Evolutionary conservation across 2,329 filamentous ascomycete species (phyloP).

Genomic region (Leptodontidium sp.): DNA sequence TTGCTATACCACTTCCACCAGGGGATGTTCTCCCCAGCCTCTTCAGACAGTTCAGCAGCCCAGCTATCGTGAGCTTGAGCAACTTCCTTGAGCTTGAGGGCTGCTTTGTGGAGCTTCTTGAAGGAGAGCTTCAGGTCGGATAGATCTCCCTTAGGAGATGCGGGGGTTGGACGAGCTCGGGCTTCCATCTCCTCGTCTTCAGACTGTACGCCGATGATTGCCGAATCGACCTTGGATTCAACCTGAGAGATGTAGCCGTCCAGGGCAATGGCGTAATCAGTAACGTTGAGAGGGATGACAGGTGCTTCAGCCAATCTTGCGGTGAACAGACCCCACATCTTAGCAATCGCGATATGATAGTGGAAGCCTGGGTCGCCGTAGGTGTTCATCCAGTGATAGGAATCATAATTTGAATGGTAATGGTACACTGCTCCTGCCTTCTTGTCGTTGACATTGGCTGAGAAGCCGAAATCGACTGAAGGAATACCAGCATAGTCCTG

Average conservation of each 20-base stretch:
- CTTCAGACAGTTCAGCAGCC: conserved; percentile 45
- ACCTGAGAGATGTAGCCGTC: conserved; percentile 44
- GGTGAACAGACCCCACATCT: conserved; percentile 59
- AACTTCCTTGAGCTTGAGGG: conserved; percentile 36
- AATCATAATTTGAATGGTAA: conserved; percentile 88
- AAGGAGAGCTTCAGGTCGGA: conserved; percentile 41
- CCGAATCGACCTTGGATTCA: conserved; percentile 42
- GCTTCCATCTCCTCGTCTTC: conserved; percentile 43
- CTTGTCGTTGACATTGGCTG: conserved; percentile 23
- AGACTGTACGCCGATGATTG: conserved; percentile 32
- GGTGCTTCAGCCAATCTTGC: conserved; percentile 58
- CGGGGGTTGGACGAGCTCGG: conserved; percentile 40
- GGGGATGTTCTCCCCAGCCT: conserved; percentile 64
- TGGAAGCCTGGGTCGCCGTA: conserved; percentile 74
- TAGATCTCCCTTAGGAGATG: conserved; percentile 34
- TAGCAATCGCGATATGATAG: conserved; percentile 66
- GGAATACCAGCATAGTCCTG: conserved; percentile 61
- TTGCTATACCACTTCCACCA: conserved; percentile 83
- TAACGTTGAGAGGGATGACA: conserved; percentile 60
- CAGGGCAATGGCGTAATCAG: conserved; percentile 51
- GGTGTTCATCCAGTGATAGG: conserved; percentile 82
- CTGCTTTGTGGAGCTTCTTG: conserved; percentile 41
- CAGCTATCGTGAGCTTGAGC: conserved; percentile 43
- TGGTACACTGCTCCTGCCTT: conserved; percentile 65
- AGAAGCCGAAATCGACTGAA: conserved; percentile 66